Evolutionary conservation across 169 alveolate species (phyloP), one percentile per base, ranked within the genome.

Genomic region (Cryptosporidium ryanae): DNA sequence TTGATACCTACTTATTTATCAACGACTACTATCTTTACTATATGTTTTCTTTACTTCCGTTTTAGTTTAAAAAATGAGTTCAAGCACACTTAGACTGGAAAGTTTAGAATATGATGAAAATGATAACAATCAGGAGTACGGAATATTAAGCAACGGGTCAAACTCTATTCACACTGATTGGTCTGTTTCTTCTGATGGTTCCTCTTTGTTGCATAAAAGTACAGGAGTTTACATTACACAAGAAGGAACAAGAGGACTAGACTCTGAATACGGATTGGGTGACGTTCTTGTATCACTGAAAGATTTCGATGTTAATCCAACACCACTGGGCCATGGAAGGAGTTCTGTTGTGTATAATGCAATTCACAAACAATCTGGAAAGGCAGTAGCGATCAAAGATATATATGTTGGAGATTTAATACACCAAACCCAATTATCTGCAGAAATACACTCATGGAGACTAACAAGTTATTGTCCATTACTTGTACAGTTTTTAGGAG

Each of bases 241-340:
- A 57, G 87, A 76, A 61, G 87, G 87, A 44, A 76, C 87, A 44
- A 76, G 12, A 44, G 87, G 87, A 27, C 43, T 76, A 8, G 87
- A 76, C 17, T 57, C 87, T 34, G 49, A 61, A 23, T 61, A 76
- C 34, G 87, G 87, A 17, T 55, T 76, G 2, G 87, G 87, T 18
- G 87, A 76, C 27, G 18, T 76, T 29, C 5, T 21, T 13, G 50
- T 76, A 61, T 59, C 65, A 12, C 13, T 61, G 17, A 55, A 43
- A 52, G 87, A 76, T 18, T 76, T 76, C 38, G 87, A 76, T 3
- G 50, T 76, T 6, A 38, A 38, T 23, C 87, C 87, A 76, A 76
- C 63, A 13, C 87, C 87, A 17, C 13, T 76, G 38, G 87, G 87
- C 27, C 87, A 76, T 59, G 87, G 87, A 29, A 76, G 87, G 59